Evolutionary conservation across 176 grass and related monocot species (phyloP).

Genomic region (Puya raimondii): DNA sequence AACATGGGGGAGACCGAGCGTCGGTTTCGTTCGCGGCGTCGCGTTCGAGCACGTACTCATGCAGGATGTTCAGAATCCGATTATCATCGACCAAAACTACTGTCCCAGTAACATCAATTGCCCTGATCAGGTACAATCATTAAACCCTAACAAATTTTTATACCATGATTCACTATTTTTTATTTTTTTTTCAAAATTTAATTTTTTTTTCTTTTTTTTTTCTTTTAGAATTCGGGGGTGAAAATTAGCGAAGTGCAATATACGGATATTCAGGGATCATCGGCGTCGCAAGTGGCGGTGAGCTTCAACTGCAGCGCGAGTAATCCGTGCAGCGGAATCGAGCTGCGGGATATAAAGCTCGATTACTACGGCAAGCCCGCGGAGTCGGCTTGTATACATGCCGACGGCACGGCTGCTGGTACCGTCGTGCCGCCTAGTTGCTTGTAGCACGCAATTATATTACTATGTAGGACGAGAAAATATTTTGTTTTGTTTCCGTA

Average conservation of each 20-base stretch:
- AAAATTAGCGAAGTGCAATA: conserved; percentile 30
- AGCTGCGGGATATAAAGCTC: conserved; percentile 26
- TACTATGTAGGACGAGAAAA: too few species aligned
- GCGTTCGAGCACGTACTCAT: conserved; percentile 39
- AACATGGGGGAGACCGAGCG: conserved; percentile 35
- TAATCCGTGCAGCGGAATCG: conserved; percentile 30
- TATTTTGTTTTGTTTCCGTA: too few species aligned
- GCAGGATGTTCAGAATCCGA: conserved; percentile 40
- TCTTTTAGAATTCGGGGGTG: conserved; percentile 21
- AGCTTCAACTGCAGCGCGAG: conserved; percentile 28
- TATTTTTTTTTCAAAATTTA: not conserved
- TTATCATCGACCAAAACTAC: conserved; percentile 58
- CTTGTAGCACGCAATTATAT: conserved; percentile 3
- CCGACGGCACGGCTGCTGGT: conserved; percentile 11
- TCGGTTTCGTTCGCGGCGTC: conserved; percentile 31
- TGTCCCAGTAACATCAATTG: conserved; percentile 41
- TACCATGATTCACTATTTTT: not conserved
- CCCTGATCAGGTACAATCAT: conserved; percentile 27
- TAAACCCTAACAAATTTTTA: not conserved
- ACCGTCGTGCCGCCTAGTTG: conserved; percentile 31
- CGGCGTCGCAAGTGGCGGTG: conserved; percentile 34
- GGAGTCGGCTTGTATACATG: conserved; percentile 21
- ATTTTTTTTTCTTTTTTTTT: not conserved
- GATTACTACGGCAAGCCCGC: conserved; percentile 11
- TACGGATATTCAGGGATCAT: conserved; percentile 27